Conservation (phyloP, 768 basidiomycete genomes). For the Boletus subcaerulescens region DNA sequence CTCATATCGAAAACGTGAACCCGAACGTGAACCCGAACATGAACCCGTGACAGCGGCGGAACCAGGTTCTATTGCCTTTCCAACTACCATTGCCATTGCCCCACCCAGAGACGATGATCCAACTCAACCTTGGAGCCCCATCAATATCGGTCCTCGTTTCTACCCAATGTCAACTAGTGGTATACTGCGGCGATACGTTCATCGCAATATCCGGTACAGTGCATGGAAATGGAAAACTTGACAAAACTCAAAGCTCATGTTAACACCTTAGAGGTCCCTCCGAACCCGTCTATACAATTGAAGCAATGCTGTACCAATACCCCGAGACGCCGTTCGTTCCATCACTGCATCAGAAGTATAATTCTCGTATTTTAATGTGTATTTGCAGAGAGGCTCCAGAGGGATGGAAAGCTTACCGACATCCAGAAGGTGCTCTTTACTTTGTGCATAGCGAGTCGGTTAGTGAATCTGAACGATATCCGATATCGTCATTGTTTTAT, state of each 20-base stretch:
- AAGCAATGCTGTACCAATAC: constrained; percentile 18
- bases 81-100: constrained; percentile 1
- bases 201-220: constrained; percentile 10
- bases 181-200: constrained; percentile 7
- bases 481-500: neutral
- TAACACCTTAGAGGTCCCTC: neutral
- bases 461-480: constrained; percentile 2
- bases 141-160: constrained; percentile 2
- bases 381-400: constrained; percentile 16
- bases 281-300: constrained; percentile 3
- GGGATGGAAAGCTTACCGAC: constrained; percentile 47
- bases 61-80: neutral
- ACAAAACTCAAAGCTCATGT: neutral
- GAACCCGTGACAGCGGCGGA: no score
- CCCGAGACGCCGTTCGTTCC: constrained; percentile 19
- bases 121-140: constrained; percentile 8
- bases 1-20: no score
- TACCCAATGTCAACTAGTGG: constrained; percentile 11
- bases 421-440: constrained; percentile 63
- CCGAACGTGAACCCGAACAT: no score
- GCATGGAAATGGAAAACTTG: neutral
- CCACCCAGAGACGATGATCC: constrained; percentile 4
- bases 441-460: constrained; percentile 51
- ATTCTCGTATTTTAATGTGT: neutral
- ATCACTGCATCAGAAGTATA: neutral